Base-by-base conservation (phyloP, 202 grass and related monocot genomes). In the Sporobolus alterniflorus region DNA sequence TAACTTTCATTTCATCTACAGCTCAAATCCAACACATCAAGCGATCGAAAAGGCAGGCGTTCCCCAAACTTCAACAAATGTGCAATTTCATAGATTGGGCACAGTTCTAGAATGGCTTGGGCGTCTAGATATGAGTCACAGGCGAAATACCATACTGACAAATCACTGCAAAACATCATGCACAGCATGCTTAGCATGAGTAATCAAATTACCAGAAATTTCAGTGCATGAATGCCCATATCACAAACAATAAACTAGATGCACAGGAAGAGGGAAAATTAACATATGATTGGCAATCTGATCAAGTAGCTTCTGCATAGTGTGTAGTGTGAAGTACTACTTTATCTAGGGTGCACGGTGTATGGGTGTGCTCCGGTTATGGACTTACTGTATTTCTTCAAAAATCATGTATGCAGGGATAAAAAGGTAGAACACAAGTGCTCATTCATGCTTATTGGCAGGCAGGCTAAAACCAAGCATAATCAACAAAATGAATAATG, bases 51-150 rank as follows among this genome's bases (percentile, higher is more conserved):
- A 33, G 96, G 87, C 20, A 93, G 96, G 0, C 83, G 69, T 47
- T 94, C 69, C 56, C 93, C 91, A 87, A 98, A 96, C 86, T 99
- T 99, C 81, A 96, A 76, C 28, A 96, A 84, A 92, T 96, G 91
- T 69, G 85, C 93, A 85, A 92, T 66, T 81, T 99, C 93, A 89
- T 96, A 99, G 81, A 92, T 83, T 57, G 91, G 93, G 25, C 82
- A 85, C 57, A 96, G 73, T 64, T 94, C 86, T 67, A 48, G 75
- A 75, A 99, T 96, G 48, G 82, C 70, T 89, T 99, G 96, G 81
- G 92, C 85, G 11, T 99, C 96, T 42, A 99, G 91, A 81, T 99
- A 99, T 21, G 96, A 90, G 71, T 99, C 89, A 11, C 96, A 99
- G 7, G 54, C 73, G 59, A 99, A 99, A 88, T 87, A 99, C 93